These are phyloP conservation scores for Aspergillus terreus DNA, from an alignment of 2,329 filamentous ascomycete genomes.

Conservation along the genomic window DNA sequence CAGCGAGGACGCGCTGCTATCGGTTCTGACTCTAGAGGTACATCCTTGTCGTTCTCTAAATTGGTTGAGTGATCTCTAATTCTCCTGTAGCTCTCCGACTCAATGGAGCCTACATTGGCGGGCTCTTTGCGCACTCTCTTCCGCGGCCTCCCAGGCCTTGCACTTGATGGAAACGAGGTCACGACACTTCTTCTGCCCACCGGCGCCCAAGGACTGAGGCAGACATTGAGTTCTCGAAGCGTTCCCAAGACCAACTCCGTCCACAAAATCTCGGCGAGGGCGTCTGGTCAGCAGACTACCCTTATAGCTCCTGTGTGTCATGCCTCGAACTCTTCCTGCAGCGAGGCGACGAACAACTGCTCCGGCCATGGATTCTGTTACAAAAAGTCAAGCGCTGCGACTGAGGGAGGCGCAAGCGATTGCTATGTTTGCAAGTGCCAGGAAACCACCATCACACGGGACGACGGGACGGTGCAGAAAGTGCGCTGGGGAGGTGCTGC, in stretches of 20 bases:
- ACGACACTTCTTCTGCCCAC: conserved; percentile 54
- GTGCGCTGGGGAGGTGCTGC: conserved; percentile 78
- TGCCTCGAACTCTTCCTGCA: conserved; percentile 64
- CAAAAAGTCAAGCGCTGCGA: conserved; percentile 56
- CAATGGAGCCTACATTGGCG: too few relatives aligned
- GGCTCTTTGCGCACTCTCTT: conserved; percentile 41
- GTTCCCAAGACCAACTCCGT: conserved; percentile 1
- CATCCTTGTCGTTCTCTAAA: background rate
- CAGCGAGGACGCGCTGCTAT: conserved; percentile 21
- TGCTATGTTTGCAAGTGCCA: conserved; percentile 81
- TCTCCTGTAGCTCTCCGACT: background rate
- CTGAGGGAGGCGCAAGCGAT: conserved; percentile 36
- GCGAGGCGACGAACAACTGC: conserved; percentile 69
- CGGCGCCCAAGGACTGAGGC: background rate
- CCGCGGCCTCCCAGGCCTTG: conserved; percentile 46
- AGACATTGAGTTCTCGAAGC: conserved; percentile 1
- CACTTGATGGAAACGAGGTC: conserved; percentile 52
- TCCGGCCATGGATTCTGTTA: conserved; percentile 76
- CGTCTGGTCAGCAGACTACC: conserved; percentile 10
- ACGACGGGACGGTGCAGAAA: conserved; percentile 53
- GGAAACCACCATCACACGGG: conserved; percentile 49
- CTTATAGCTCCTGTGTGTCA: conserved; percentile 70
- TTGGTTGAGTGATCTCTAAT: conserved; percentile 11
- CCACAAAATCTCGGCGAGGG: background rate
- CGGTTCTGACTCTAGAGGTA: conserved; percentile 34